phyloP scores from a whole-genome alignment of 148 eudicot genomes.

The Diospyros lotus region DNA sequence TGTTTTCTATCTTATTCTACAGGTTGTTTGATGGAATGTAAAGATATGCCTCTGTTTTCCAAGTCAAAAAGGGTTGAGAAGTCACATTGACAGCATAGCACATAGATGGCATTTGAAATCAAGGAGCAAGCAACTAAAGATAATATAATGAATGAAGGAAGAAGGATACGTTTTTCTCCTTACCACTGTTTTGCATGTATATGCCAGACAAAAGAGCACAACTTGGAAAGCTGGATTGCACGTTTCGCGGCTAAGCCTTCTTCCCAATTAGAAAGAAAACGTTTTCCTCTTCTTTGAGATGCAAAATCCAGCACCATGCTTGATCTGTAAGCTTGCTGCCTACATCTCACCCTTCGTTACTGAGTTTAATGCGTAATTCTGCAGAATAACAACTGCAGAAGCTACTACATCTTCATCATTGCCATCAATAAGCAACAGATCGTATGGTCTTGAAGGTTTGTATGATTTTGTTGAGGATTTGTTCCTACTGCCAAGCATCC shows the following conservation, averaged over 20 bases:
- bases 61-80: neutral
- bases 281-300: conserved; percentile 15
- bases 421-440: conserved; percentile 26
- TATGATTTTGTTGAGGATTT: conserved; percentile 29
- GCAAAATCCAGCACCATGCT: conserved; percentile 9
- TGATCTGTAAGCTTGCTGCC: conserved; percentile 31
- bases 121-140: neutral
- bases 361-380: conserved; percentile 26
- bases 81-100: neutral
- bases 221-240: neutral
- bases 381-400: conserved; percentile 31
- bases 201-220: neutral
- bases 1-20: neutral
- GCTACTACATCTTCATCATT: conserved; percentile 28
- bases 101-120: neutral
- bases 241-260: neutral
- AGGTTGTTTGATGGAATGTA: neutral
- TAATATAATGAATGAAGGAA: neutral
- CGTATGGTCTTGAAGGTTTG: conserved; percentile 18
- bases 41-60: neutral
- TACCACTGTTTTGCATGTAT: neutral
- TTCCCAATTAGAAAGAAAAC: conserved; percentile 2
- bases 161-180: conserved; percentile 4
- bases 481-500: conserved; percentile 25
- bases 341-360: conserved; percentile 13